Evolutionary conservation across 345 rosid species (phyloP).

Genomic region (Dovyalis caffra): DNA sequence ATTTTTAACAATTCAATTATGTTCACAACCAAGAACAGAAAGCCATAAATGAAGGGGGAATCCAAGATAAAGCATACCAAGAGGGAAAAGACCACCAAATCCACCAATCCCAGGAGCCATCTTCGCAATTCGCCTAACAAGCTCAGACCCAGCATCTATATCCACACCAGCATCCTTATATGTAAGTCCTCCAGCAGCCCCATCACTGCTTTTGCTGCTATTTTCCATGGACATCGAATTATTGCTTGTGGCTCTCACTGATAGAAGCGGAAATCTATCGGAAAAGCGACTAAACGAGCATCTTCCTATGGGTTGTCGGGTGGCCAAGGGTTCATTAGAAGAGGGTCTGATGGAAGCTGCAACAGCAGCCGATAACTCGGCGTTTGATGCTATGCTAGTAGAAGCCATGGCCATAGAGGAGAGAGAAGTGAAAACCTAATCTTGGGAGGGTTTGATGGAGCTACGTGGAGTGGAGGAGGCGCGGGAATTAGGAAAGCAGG

Average conservation of each 20-base stretch:
- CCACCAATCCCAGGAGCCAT: slow-evolving; percentile 97
- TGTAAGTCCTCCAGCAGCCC: slow-evolving; percentile 40
- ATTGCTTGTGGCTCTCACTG: background rate
- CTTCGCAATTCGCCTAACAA: slow-evolving; percentile 73
- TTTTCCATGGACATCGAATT: background rate
- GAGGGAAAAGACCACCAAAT: slow-evolving; percentile 85
- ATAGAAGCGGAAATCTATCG: background rate
- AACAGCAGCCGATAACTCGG: slow-evolving; percentile 7
- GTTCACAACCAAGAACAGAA: background rate
- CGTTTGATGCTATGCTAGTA: slow-evolving; percentile 1
- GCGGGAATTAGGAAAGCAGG: background rate
- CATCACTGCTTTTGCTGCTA: background rate
- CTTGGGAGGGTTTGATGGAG: background rate
- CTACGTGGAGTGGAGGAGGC: background rate
- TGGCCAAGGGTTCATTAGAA: background rate
- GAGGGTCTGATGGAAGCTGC: background rate
- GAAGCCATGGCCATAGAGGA: slow-evolving; percentile 3
- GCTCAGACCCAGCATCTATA: slow-evolving; percentile 91
- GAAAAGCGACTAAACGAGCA: slow-evolving; percentile 4
- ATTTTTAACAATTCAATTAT: background rate
- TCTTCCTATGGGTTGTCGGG: background rate
- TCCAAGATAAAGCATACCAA: slow-evolving; percentile 44
- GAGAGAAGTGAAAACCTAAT: background rate
- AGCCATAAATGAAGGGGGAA: background rate
- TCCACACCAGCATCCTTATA: slow-evolving; percentile 92